These are phyloP conservation scores for Fonsecaea pugnacius DNA, from an alignment of 2,329 filamentous ascomycete species.

Conservation along the genomic window DNA sequence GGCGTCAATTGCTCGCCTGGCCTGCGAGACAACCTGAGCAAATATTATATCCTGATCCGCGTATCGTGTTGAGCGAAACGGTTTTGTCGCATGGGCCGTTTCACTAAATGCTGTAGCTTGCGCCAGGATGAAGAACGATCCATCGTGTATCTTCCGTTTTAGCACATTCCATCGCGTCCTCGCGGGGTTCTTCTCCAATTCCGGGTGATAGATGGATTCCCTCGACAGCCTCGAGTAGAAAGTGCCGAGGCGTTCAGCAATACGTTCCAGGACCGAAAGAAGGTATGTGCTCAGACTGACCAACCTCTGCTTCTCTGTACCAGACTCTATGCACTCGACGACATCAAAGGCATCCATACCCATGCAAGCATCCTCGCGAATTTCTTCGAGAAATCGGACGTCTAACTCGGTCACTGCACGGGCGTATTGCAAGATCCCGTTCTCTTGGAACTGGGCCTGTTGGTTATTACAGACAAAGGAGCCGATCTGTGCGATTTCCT, in stretches of 20 bases:
- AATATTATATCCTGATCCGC: slow-evolving; percentile 25
- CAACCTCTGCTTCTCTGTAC: slow-evolving; percentile 48
- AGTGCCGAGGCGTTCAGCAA: slow-evolving; percentile 57
- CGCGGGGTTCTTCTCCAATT: slow-evolving; percentile 59
- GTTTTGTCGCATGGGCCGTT: slow-evolving; percentile 3
- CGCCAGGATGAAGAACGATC: slow-evolving; percentile 52
- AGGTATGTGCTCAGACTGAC: slow-evolving; percentile 50
- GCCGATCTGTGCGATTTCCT: slow-evolving; percentile 26
- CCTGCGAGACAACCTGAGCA: slow-evolving; percentile 27
- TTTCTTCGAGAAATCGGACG: slow-evolving; percentile 25
- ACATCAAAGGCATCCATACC: slow-evolving; percentile 62
- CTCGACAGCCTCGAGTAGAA: slow-evolving; percentile 59
- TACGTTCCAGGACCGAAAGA: slow-evolving; percentile 58
- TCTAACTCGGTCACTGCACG: slow-evolving; percentile 28
- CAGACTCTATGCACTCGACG: slow-evolving; percentile 50
- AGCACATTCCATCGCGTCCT: slow-evolving; percentile 59
- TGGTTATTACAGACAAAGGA: slow-evolving; percentile 28
- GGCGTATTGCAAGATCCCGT: slow-evolving; percentile 23
- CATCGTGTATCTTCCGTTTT: slow-evolving; percentile 54
- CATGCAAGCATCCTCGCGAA: slow-evolving; percentile 23
- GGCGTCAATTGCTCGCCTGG: slow-evolving; percentile 18
- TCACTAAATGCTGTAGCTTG: slow-evolving; percentile 19
- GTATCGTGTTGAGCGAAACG: slow-evolving; percentile 22
- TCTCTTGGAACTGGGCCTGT: slow-evolving; percentile 26
- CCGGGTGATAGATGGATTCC: slow-evolving; percentile 57